phyloP scores from a whole-genome alignment of 1,284 basidiomycete species.

The Xanthoconium separans region DNA sequence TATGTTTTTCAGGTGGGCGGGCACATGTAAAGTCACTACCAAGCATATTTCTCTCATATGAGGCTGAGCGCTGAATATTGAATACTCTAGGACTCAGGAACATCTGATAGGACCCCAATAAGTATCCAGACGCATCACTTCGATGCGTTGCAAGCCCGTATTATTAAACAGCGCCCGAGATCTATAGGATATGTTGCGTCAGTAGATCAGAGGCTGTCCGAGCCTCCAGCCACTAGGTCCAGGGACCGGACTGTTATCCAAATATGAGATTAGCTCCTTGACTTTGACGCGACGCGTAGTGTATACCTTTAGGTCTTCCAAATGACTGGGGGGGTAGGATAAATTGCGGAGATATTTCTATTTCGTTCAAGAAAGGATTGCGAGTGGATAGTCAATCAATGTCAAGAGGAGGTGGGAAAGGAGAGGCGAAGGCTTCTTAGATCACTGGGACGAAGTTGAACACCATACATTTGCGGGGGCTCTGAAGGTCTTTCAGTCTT shows the following conservation, averaged over 20 bases:
- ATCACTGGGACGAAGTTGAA: conserved; percentile 24
- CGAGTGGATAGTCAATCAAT: conserved; percentile 34
- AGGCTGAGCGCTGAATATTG: too few species aligned
- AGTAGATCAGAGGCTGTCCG: conserved; percentile 40
- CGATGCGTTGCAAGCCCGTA: too few species aligned
- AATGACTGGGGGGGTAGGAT: conserved; percentile 40
- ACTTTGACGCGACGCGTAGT: conserved; percentile 61
- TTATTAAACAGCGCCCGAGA: too few species aligned
- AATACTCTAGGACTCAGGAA: too few species aligned
- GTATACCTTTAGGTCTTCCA: conserved; percentile 52
- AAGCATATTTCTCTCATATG: too few species aligned
- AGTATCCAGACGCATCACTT: too few species aligned
- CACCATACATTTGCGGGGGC: conserved; percentile 25
- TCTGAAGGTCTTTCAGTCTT: conserved; percentile 24
- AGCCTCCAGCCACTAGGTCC: conserved; percentile 35
- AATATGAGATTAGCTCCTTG: conserved; percentile 34
- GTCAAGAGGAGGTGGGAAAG: conserved; percentile 40
- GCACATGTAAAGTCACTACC: too few species aligned
- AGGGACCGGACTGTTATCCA: conserved; percentile 25
- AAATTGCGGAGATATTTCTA: conserved; percentile 33
- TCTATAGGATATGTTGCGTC: too few species aligned
- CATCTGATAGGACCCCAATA: too few species aligned
- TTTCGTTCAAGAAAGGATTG: conserved; percentile 29
- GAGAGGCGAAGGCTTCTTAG: conserved; percentile 33
- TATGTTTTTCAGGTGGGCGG: too few species aligned